Evolutionary conservation across 2,329 filamentous ascomycete species (phyloP), one percentile per base, ranked within the genome.

Genomic region (Phyllosticta citribraziliensis): DNA sequence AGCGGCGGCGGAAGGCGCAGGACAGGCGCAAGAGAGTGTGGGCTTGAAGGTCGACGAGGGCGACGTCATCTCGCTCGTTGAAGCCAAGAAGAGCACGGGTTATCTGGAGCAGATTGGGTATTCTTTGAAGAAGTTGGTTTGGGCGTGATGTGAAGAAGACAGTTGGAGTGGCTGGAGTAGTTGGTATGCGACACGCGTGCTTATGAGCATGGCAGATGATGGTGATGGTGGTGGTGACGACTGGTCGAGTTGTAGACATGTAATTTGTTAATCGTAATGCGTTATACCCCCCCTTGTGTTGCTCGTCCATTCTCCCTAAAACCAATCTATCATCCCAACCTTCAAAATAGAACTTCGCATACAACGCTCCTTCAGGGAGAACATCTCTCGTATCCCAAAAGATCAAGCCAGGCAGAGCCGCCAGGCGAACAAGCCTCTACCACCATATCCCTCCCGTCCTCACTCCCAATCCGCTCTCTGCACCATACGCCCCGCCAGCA

Each of bases 41-140:
- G 61, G 62, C 27, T 52, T 75, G 58, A 57, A 76, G 17, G 75
- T 85, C 2, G 78, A 84, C 63, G 75, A 85, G 62, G 77, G 77
- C 51, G 88, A 93, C 67, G 89, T 99, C 57, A 90, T 99, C 58
- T 89, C 86, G 24, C 73, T 96, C 58, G 85, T 84, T 1, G 91
- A 97, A 70, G 94, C 94, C 61, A 93, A 84, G 80, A 88, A 84
- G 78, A 91, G 87, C 63, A 97, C 93, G 0, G 89, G 91, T 0
- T 80, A 95, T 67, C 73, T 97, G 58, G 93, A 97, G 74, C 87
- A 93, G 72, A 75, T 95, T 69, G 90, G 91, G 1, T 91, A 97
- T 78, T 88, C 88, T 63, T 81, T 97, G 68, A 97, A 96, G 83
- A 96, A 90, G 79, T 76, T 97, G 71, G 91, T 99, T 12, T 97